Evolutionary conservation across 2,329 filamentous ascomycete species (phyloP), one percentile per base, ranked within the genome.

Genomic region (Acephala macrosclerotiorum): DNA sequence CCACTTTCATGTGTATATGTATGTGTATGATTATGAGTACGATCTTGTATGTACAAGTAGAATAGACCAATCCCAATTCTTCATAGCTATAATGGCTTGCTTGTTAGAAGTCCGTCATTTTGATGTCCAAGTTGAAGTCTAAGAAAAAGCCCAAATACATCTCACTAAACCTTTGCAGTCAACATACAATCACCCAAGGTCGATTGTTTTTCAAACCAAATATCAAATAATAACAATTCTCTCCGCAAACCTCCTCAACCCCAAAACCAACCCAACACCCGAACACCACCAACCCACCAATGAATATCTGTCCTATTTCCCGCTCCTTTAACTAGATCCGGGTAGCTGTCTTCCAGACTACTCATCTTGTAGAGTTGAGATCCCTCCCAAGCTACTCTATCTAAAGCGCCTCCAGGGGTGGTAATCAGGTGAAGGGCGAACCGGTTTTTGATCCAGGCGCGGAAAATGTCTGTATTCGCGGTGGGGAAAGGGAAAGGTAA

Each of bases 21-120:
- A 16, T 63, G 58, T 63, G 63, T 38, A 59, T 18, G 36, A 36
- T 61, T 25, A 47, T 61, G 38, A 58, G 25, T 66, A 68, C 18
- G 35, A 58, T 42, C 16, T 18, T 35, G 49, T 53, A 11, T 53
- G 49, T 53, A 53, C 16, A 26, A 60, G 38, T 56, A 64, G 62
- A 60, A 42, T 60, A 64, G 62, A 66, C 45, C 35, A 65, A 58
- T 69, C 67, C 38, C 67, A 67, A 65, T 67, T 65, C 57, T 35
- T 49, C 12, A 61, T 38, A 47, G 29, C 26, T 18, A 47, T 47
- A 45, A 22, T 35, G 12, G 26, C 33, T 58, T 58, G 25, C 9
- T 36, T 36, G 9, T 36, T n/a, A 38, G 40, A n/a, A 22, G 11
- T 1, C 12, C 55, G 22, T 40, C 57, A 47, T 29, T 45, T 9